Evolutionary conservation across 108 stramenopile species (phyloP).

Genomic region (Cylindrotheca closterium): DNA sequence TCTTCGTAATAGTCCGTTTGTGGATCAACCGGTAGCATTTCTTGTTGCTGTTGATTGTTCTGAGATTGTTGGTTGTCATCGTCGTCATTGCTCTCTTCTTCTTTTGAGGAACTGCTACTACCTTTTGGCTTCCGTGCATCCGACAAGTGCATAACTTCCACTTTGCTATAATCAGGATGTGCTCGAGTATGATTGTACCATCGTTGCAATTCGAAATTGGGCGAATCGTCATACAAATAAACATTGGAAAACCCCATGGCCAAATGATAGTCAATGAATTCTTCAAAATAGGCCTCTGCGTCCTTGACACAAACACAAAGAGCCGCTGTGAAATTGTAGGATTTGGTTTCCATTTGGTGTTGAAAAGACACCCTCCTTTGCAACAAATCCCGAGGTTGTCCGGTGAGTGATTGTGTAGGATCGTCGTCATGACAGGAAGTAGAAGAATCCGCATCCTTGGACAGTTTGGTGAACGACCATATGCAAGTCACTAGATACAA

Average conservation of each 20-base stretch:
- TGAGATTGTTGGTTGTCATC: not conserved
- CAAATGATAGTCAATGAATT: constrained; percentile 38
- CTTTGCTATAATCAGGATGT: constrained; percentile 9
- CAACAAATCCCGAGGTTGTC: too few relatives aligned
- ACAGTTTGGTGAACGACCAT: too few relatives aligned
- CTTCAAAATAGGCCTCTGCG: constrained; percentile 23
- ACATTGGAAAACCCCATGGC: constrained; percentile 31
- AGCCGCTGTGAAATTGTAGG: constrained; percentile 10
- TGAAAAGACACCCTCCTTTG: too few relatives aligned
- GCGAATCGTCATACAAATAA: constrained; percentile 35
- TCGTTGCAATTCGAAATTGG: constrained; percentile 1
- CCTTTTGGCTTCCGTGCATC: too few relatives aligned
- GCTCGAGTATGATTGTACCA: constrained; percentile 13
- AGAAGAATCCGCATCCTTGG: too few relatives aligned
- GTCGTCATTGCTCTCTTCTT: not conserved
- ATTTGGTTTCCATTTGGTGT: too few relatives aligned
- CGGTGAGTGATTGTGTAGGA: too few relatives aligned
- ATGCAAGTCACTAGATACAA: too few relatives aligned
- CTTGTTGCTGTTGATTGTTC: not conserved
- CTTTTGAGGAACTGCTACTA: too few relatives aligned
- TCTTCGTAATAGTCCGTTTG: not conserved
- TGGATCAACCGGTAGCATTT: not conserved
- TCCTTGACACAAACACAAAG: constrained; percentile 30
- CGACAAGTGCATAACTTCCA: not conserved
- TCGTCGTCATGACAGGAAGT: too few relatives aligned